Conservation (phyloP, 139 green algal genomes). For the Chlorella sp. region DNA sequence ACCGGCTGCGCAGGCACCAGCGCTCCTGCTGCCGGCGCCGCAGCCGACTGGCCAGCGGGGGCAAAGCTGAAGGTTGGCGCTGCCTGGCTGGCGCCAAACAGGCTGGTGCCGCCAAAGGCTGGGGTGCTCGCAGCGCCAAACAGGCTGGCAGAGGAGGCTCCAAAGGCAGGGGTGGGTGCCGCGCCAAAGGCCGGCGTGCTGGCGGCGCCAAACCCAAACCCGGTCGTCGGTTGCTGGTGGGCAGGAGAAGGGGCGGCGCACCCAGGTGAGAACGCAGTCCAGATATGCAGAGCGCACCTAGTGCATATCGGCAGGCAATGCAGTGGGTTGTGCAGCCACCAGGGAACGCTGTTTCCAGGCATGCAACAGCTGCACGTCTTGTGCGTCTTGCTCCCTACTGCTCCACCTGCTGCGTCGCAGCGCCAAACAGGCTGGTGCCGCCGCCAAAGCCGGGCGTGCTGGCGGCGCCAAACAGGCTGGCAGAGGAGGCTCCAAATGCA, state of each 20-base stretch:
- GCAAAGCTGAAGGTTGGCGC: constrained; percentile 32
- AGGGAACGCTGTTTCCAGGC: too few relatives aligned
- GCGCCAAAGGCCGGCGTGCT: constrained; percentile 47
- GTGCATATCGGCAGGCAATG: not conserved
- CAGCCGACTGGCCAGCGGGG: not conserved
- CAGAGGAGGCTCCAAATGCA: constrained; percentile 40
- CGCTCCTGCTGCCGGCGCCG: not conserved
- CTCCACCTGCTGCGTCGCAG: not conserved
- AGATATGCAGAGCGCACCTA: not conserved
- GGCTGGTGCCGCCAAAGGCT: constrained; percentile 3
- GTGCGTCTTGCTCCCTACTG: too few relatives aligned
- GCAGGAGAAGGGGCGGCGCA: too few relatives aligned
- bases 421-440: constrained; percentile 4
- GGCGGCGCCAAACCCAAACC: constrained; percentile 48
- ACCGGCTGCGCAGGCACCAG: constrained; percentile 17
- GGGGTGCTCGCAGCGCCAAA: constrained; percentile 32
- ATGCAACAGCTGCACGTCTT: too few relatives aligned
- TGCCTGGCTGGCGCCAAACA: constrained; percentile 61
- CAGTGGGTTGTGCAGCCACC: too few relatives aligned
- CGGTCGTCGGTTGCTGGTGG: not conserved
- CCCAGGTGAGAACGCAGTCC: not conserved
- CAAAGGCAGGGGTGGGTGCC: constrained; percentile 47
- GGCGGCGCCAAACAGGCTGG: constrained; percentile 46
- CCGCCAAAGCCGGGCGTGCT: constrained; percentile 63
- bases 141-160: constrained; percentile 13